phyloP scores from a whole-genome alignment of 495 filamentous ascomycete genomes.

The Hyaloscypha finlandica region DNA sequence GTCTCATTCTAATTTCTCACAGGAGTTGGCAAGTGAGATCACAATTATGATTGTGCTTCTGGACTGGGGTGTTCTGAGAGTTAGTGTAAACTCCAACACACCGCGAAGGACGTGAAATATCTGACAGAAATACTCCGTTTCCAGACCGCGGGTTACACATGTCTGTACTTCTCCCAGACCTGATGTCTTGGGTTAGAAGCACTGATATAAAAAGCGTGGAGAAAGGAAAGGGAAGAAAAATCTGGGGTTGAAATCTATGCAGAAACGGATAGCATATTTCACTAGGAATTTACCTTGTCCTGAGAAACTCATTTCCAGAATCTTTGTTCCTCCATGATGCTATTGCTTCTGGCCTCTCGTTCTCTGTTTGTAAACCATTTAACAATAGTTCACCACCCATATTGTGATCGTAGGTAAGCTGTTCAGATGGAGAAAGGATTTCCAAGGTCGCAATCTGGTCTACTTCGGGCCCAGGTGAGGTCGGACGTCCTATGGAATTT shows the following conservation, averaged over 20 bases:
- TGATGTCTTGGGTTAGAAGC: too few relatives aligned
- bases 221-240: too few relatives aligned
- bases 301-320: neutral
- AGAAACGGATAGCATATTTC: too few relatives aligned
- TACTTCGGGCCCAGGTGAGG: neutral
- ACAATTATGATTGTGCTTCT: neutral
- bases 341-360: neutral
- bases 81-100: neutral
- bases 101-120: neutral
- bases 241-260: neutral
- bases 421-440: neutral
- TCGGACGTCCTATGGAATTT: neutral
- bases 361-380: neutral
- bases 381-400: neutral
- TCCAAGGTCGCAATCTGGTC: neutral
- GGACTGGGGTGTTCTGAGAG: neutral
- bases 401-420: neutral
- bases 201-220: too few relatives aligned
- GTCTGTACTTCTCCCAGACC: too few relatives aligned
- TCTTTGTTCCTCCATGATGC: neutral
- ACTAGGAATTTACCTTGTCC: neutral
- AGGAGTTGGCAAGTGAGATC: neutral
- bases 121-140: too few relatives aligned
- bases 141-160: too few relatives aligned
- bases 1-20: neutral